phyloP scores from a whole-genome alignment of 306 rosid genomes.

The Quercus berberidifolia region DNA sequence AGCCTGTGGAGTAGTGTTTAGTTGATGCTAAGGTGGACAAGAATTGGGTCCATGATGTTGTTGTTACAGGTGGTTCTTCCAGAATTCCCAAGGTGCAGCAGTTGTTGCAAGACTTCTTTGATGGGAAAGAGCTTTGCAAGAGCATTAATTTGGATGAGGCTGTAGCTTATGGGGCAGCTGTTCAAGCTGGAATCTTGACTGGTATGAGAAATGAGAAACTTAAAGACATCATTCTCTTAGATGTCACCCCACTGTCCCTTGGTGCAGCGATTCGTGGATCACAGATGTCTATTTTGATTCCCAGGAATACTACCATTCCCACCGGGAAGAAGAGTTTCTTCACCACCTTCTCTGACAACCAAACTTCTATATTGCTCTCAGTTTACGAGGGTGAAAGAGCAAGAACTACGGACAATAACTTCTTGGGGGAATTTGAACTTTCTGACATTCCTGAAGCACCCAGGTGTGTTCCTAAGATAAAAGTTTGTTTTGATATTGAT shows the following conservation, averaged over 20 bases:
- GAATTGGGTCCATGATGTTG: conserved; percentile 14
- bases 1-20: conserved; percentile 22
- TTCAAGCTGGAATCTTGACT: conserved; percentile 6
- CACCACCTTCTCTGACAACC: conserved; percentile 9
- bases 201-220: conserved; percentile 14
- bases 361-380: neutral
- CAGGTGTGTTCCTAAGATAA: neutral
- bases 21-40: conserved; percentile 20
- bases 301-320: conserved; percentile 17
- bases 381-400: conserved; percentile 25
- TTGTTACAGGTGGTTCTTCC: conserved; percentile 22
- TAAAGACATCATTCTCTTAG: conserved; percentile 8
- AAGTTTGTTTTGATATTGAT: neutral
- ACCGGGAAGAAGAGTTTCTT: neutral
- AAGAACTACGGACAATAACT: conserved; percentile 1
- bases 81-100: conserved; percentile 20
- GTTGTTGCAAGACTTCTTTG: conserved; percentile 17
- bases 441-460: conserved; percentile 14
- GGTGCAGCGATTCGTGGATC: neutral
- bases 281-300: conserved; percentile 1
- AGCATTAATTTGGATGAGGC: conserved; percentile 26
- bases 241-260: conserved; percentile 23
- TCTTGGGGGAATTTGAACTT: conserved; percentile 15
- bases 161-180: conserved; percentile 14
- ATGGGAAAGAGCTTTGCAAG: conserved; percentile 26